Conservation (phyloP, 352 stramenopile genomes). For the Phytophthora lateralis region DNA sequence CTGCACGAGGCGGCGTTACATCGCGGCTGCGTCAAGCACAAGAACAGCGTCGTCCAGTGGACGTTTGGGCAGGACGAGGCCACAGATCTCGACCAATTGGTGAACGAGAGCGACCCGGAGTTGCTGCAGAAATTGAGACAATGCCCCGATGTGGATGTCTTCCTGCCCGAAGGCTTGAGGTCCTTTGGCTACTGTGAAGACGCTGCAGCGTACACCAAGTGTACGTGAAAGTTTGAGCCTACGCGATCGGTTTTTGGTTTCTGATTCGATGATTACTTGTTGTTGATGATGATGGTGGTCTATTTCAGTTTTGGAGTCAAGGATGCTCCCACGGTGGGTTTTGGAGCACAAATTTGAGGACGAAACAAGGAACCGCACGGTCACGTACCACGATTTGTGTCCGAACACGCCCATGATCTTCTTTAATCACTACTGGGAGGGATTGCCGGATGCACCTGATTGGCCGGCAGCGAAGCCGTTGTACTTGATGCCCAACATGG, state of each 20-base stretch:
- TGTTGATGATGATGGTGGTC: not conserved
- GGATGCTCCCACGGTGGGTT: constrained; percentile 49
- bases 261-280: not conserved
- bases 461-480: constrained; percentile 46
- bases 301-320: constrained; percentile 38
- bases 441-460: constrained; percentile 14
- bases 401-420: constrained; percentile 51
- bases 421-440: constrained; percentile 65
- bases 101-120: constrained; percentile 37
- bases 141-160: constrained; percentile 58
- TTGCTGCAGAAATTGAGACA: constrained; percentile 52
- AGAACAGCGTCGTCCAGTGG: constrained; percentile 44
- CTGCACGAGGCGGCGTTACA: constrained; percentile 50
- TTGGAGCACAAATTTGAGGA: constrained; percentile 38
- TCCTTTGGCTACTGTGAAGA: constrained; percentile 73
- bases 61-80: constrained; percentile 21
- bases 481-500: constrained; percentile 53
- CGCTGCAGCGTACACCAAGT: constrained; percentile 58
- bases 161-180: constrained; percentile 48
- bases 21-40: constrained; percentile 37
- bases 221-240: constrained; percentile 26
- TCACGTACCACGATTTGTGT: constrained; percentile 58
- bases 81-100: constrained; percentile 12
- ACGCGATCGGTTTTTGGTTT: not conserved
- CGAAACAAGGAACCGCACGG: constrained; percentile 16